These are phyloP conservation scores for Hypericum androsaemum DNA, from an alignment of 345 rosid species.

Conservation along the genomic window DNA sequence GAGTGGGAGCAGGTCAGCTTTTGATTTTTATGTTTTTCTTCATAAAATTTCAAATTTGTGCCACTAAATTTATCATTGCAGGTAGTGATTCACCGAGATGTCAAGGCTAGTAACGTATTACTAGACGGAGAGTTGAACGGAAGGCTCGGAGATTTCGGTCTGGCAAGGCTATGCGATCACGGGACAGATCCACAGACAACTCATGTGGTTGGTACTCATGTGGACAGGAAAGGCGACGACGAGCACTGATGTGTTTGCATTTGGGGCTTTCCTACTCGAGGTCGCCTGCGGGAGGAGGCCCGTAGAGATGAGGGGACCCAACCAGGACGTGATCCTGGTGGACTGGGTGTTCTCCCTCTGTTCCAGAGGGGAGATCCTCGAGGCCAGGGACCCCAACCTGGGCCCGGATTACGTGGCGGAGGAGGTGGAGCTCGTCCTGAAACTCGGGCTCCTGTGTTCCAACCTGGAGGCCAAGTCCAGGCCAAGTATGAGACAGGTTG, in stretches of 20 bases:
- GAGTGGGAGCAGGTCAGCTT: slow-evolving; percentile 7
- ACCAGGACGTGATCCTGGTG: slow-evolving; percentile 5
- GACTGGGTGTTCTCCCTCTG: slow-evolving; percentile 12
- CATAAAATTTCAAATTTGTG: too few species aligned
- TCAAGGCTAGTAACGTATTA: slow-evolving; percentile 15
- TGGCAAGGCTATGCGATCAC: slow-evolving; percentile 14
- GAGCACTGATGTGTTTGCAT: slow-evolving; percentile 11
- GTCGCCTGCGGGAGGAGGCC: slow-evolving; percentile 16
- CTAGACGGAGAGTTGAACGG: slow-evolving; percentile 15
- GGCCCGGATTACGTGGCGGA: slow-evolving; percentile 4
- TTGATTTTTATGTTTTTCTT: too few species aligned
- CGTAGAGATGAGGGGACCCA: not conserved
- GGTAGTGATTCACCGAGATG: slow-evolving; percentile 14
- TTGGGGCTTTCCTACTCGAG: slow-evolving; percentile 14
- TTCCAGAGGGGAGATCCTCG: slow-evolving; percentile 9
- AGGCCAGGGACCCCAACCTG: slow-evolving; percentile 11
- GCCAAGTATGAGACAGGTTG: slow-evolving; percentile 18
- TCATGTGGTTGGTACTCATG: slow-evolving; percentile 13
- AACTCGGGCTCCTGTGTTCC: slow-evolving; percentile 12
- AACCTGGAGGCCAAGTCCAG: slow-evolving; percentile 3
- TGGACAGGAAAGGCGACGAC: slow-evolving; percentile 12
- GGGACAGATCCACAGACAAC: slow-evolving; percentile 18
- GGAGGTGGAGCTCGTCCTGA: slow-evolving; percentile 14
- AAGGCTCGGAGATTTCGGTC: slow-evolving; percentile 17
- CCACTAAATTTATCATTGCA: not conserved